Base-by-base conservation (phyloP, 2,329 filamentous ascomycete species). In the Xylariaceae sp. region DNA sequence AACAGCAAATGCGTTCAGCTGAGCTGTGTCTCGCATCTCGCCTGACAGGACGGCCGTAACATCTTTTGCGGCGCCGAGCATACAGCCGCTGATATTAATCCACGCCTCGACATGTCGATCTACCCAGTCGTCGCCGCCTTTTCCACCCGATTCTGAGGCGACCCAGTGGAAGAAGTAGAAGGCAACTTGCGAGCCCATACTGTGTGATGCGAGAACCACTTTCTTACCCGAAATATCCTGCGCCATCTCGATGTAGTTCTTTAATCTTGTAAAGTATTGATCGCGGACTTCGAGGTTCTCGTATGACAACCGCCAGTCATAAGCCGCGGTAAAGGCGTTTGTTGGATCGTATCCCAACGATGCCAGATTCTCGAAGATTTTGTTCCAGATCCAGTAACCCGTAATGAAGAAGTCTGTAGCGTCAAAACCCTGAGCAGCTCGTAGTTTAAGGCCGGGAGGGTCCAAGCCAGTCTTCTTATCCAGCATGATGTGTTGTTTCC, bases 361-460 rank as follows among this genome's bases (percentile, higher is more conserved):
- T 0, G 95, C 95, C 48, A 99, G 80, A 69, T 99, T 99, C 76
- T 99, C 95, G 46, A 99, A 82, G 59, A 99, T 97, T 76, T 98
- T 98, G 77, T 91, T 97, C 93, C 93, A 97, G 59, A 99, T 98
- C 95, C 95, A 99, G 76, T 99, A 99, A 8, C 87, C 87, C 0
- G 87, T 89, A 60, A 90, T 89, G 75, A 96, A 95, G 78, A 99
- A 99, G 75, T 99, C 95, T 9, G 95, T 93, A 2, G 95, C 95
- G 74, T 99, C 95, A 67, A 99, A 99, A 2, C 95, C 95, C 73
- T 98, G 95, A 0, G 95, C 93, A 7, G 95, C 92, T 33, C 95
- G 87, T 17, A 99, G 77, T 77, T 98, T 98, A 67, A 98, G 86
- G 11, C 88, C 87, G 0, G 92, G 91, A 1, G 95, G 95, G 72